These are phyloP conservation scores for Neurospora pannonica DNA, from an alignment of 495 filamentous ascomycete genomes.

Conservation along the genomic window DNA sequence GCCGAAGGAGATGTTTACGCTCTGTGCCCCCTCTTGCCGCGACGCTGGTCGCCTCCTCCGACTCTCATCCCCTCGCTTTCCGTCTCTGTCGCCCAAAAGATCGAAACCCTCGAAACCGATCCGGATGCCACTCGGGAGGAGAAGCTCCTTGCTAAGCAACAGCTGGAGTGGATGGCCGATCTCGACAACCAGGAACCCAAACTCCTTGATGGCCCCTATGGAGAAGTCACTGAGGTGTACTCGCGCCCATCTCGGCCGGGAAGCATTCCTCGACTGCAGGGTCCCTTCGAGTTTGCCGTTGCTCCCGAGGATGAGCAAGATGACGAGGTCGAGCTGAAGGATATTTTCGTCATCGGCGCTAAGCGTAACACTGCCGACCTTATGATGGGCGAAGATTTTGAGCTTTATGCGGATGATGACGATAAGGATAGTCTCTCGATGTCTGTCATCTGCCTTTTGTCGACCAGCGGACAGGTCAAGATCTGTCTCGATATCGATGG, in stretches of 20 bases:
- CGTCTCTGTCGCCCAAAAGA: constrained; percentile 58
- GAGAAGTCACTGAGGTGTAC: constrained; percentile 50
- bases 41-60: constrained; percentile 69
- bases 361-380: constrained; percentile 47
- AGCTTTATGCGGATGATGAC: constrained; percentile 41
- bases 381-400: constrained; percentile 52
- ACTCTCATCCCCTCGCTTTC: constrained; percentile 69
- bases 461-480: constrained; percentile 61
- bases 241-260: constrained; percentile 61
- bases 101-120: constrained; percentile 51
- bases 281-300: constrained; percentile 66
- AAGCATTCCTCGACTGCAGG: constrained; percentile 69
- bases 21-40: constrained; percentile 77
- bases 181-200: constrained; percentile 69
- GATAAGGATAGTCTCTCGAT: constrained; percentile 60
- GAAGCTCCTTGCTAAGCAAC: constrained; percentile 54
- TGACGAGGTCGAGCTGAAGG: constrained; percentile 51
- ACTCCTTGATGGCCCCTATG: constrained; percentile 29
- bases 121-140: constrained; percentile 42
- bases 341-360: constrained; percentile 45
- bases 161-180: constrained; percentile 74
- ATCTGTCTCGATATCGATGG: constrained; percentile 73
- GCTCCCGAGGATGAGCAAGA: constrained; percentile 57
- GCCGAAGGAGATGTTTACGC: constrained; percentile 79
- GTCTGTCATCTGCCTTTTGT: constrained; percentile 65